Base-by-base conservation (phyloP, 805 yeast genomes). In the Saturnispora dispora region DNA sequence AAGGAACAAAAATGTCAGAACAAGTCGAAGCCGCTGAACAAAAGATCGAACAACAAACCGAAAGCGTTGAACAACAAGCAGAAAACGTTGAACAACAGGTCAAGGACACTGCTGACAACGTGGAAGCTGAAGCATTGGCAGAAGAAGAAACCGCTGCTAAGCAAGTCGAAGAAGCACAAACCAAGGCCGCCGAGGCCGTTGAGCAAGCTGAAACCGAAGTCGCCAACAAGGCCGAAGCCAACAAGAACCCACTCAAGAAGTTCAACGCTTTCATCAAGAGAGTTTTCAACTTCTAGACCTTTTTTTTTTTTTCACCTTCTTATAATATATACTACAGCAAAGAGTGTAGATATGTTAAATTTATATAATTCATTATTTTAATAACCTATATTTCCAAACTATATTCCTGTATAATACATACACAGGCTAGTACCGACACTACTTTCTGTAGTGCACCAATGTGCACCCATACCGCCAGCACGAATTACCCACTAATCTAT, bases 181-280 rank as follows among this genome's bases (percentile, higher is more conserved):
- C 33, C 15, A 30, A 10, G 13, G 33, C 33, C 33, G 10, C 33
- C 33, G 33, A 30, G 5, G 33, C 33, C 33, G 33, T 10, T 4
- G 33, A 30, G 2, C 33, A 30, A 30, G 33, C 33, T 11, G 33
- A 30, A 30, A 3, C 33, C 15, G 33, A 30, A 5, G 33, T 30
- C 15, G 15, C 33, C 33, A 30, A 30, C 33, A 30, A 30, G 33
- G 33, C 30, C 18, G 30, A 43, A n/a, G 50, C 45, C 40, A 28
- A 47, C 30, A 48, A 48, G 15, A 28, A 33, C 27, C 55, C 55
- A 40, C 35, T 55, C 7, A 66, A 65, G 62, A 67, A 63, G 57
- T 55, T 61, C 50, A 36, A 59, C 17, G 54, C 61, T 43, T 65
- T 63, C 58, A 47, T 66, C 46, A 67, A 65, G 62, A 62, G 60